Conservation (phyloP, 163 green algal genomes). For the Scenedesmus sp. region DNA sequence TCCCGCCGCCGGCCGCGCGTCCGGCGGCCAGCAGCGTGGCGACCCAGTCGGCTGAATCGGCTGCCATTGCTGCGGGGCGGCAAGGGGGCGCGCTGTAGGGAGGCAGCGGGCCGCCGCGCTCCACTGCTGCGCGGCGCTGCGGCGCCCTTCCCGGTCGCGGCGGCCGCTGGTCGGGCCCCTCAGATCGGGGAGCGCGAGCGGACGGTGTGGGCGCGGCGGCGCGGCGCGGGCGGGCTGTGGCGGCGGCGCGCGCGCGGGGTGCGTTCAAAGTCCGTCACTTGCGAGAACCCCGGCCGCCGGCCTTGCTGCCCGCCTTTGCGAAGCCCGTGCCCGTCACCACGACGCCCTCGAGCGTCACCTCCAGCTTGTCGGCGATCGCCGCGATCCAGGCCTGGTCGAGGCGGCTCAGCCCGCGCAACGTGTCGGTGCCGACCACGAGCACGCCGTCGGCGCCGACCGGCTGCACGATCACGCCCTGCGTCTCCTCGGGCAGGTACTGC, state of each 20-base stretch:
- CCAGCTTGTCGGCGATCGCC: constrained; percentile 73
- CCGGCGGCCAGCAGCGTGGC: background rate
- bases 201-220: too few relatives aligned
- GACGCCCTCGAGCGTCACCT: constrained; percentile 59
- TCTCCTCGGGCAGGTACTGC: constrained; percentile 78
- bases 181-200: too few relatives aligned
- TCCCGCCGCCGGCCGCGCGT: background rate
- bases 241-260: too few relatives aligned
- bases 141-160: too few relatives aligned
- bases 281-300: background rate
- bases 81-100: background rate
- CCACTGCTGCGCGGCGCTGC: background rate
- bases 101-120: background rate
- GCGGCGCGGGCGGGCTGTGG: too few relatives aligned
- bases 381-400: constrained; percentile 81
- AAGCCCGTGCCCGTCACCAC: constrained; percentile 38
- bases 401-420: constrained; percentile 72
- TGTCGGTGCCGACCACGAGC: constrained; percentile 78
- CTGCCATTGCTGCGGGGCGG: background rate
- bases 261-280: too few relatives aligned
- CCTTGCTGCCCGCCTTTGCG: background rate
- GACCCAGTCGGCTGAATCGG: background rate
- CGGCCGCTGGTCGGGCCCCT: too few relatives aligned
- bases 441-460: constrained; percentile 73
- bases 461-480: constrained; percentile 78